Conservation (phyloP, 2,329 filamentous ascomycete species). For the Arthrobotrys pseudoclavata region DNA sequence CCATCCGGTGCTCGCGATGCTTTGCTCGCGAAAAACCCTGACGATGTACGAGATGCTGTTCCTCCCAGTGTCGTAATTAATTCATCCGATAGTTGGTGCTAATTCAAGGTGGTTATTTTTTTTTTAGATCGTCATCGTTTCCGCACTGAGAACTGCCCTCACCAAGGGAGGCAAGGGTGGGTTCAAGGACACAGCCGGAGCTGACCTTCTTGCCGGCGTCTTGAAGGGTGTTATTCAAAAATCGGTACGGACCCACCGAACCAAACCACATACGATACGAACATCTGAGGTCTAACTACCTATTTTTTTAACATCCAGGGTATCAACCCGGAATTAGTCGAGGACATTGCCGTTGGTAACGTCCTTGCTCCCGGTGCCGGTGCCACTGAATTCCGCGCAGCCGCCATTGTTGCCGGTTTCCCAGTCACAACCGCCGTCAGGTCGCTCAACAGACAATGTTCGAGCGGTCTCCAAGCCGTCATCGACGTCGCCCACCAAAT, state of each 20-base stretch:
- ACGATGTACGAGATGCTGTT: constrained; percentile 71
- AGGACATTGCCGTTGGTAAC: constrained; percentile 91
- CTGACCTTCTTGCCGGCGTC: constrained; percentile 86
- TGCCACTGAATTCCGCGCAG: constrained; percentile 96
- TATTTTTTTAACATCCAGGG: constrained; percentile 15
- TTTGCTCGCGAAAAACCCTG: constrained; percentile 76
- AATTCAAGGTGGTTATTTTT: not conserved
- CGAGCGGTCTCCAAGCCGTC: constrained; percentile 89
- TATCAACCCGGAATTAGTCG: constrained; percentile 88
- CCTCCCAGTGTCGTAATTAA: not conserved
- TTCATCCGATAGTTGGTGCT: not conserved
- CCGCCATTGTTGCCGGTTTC: constrained; percentile 90
- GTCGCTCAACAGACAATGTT: constrained; percentile 93
- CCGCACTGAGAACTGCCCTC: constrained; percentile 89
- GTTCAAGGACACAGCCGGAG: constrained; percentile 92
- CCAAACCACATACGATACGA: no score
- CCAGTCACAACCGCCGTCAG: constrained; percentile 86
- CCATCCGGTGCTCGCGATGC: constrained; percentile 70
- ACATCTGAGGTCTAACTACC: not conserved
- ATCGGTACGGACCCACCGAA: constrained; percentile 71
- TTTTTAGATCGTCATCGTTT: constrained; percentile 84
- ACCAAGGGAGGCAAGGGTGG: constrained; percentile 93
- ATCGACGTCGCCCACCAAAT: constrained; percentile 96
- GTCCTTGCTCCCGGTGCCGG: constrained; percentile 94
- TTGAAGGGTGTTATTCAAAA: constrained; percentile 85